Evolutionary conservation across 805 yeast species (phyloP).

Genomic region (Candida cerambycidarum): DNA sequence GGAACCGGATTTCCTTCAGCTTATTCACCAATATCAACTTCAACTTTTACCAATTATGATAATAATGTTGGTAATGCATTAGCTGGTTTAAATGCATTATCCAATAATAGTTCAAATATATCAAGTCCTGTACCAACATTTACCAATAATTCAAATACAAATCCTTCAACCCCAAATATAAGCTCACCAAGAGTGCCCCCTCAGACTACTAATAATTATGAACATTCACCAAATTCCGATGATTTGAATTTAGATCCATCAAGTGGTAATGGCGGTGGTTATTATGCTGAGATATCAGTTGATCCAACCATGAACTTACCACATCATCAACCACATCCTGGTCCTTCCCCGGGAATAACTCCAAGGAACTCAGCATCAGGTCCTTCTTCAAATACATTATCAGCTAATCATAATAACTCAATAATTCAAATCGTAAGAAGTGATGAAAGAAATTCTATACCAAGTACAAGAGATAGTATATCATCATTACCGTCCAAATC

Average conservation of each 20-base stretch:
- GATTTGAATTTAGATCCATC: conserved; percentile 29
- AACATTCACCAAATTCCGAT: conserved; percentile 17
- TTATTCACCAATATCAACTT: conserved; percentile 34
- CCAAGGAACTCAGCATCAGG: conserved; percentile 32
- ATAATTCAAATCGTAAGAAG: conserved; percentile 40
- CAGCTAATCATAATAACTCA: conserved; percentile 32
- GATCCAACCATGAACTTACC: conserved; percentile 49
- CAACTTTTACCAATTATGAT: conserved; percentile 43
- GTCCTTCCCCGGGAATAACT: conserved; percentile 21
- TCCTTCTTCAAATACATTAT: conserved; percentile 7
- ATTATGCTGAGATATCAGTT: conserved; percentile 42
- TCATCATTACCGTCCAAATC: conserved; percentile 44
- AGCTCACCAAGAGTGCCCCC: conserved; percentile 23
- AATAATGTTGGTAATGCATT: conserved; percentile 40
- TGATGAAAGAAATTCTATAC: conserved; percentile 39
- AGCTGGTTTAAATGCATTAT: conserved; percentile 45
- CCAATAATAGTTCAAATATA: conserved; percentile 22
- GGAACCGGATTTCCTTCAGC: conserved; percentile 25
- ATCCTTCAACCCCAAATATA: conserved; percentile 23
- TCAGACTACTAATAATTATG: conserved; percentile 18
- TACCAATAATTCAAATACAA: conserved; percentile 10
- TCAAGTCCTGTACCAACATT: conserved; percentile 27
- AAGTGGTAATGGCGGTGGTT: conserved; percentile 37
- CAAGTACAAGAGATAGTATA: conserved; percentile 38
- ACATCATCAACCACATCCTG: conserved; percentile 37